Base-by-base conservation (phyloP, 768 basidiomycete genomes). In the Mycena kentingensis region DNA sequence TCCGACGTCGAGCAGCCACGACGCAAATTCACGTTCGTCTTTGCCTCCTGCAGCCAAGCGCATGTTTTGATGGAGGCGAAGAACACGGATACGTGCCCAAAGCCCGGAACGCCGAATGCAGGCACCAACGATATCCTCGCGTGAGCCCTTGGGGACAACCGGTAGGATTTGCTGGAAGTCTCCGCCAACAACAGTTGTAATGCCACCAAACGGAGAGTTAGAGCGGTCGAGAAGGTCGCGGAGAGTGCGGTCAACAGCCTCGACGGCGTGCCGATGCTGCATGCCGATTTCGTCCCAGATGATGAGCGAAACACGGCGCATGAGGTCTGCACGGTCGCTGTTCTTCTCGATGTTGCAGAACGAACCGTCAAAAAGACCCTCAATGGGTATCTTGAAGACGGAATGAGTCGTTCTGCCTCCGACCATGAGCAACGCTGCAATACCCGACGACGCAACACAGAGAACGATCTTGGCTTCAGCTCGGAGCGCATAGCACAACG, bases 161-260 rank as follows among this genome's bases (percentile, higher is more conserved):
- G 75, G 74, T 3, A 77, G 66, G 5, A 61, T 75, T 58, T 77
- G 76, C 22, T 66, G 66, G 37, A 70, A 76, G 54, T 77, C 73
- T 1, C 76, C 75, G 25, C 70, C 71, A 65, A 76, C 12, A 4
- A 48, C 46, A 21, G 25, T 27, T 7, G 51, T 36, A 2, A 29
- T 29, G 13, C 51, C 36, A 1, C 51, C 44, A 26, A 31, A 48
- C 11, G 46, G 46, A 8, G 19, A 10, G 28, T 35, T 10, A 21
- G 16, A n/a, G n/a, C n/a, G 10, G n/a, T 19, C 43, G 11, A 48
- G 46, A 18, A 48, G 12, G 31, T 48, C 46, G 4, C 46, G 46
- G 15, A 48, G 31, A 7, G 46, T 48, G 19, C 46, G 46, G 6
- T 48, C 46, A 18, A 48, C 31, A 18, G 42, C 50, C 32, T 51